phyloP scores from a whole-genome alignment of 2,329 filamentous ascomycete species.

The Fusarium drepaniforme region DNA sequence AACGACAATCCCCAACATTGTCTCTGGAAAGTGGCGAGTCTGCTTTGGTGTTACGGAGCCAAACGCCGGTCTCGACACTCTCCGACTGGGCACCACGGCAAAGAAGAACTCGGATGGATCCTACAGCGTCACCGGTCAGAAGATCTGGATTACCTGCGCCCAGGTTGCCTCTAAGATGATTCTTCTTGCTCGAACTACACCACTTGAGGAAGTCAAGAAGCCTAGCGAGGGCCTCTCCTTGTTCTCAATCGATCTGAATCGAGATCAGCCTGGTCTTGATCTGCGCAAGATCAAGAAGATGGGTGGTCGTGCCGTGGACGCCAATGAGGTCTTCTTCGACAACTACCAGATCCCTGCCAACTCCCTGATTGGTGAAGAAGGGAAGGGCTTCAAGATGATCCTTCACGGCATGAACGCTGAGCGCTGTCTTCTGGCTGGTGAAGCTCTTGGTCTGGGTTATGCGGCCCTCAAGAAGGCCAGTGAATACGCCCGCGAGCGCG shows the following conservation, averaged over 20 bases:
- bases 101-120: conserved; percentile 63
- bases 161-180: conserved; percentile 89
- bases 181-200: conserved; percentile 80
- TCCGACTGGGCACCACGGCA: conserved; percentile 76
- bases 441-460: conserved; percentile 85
- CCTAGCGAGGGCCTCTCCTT: conserved; percentile 82
- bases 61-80: conserved; percentile 82
- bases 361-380: conserved; percentile 77
- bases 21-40: conserved; percentile 76
- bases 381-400: conserved; percentile 83
- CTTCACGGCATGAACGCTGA: conserved; percentile 87
- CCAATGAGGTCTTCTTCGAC: conserved; percentile 91
- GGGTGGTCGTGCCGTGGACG: conserved; percentile 85
- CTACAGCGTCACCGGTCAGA: conserved; percentile 81
- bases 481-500: conserved; percentile 73
- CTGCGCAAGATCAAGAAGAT: conserved; percentile 85
- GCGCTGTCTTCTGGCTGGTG: conserved; percentile 80
- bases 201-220: conserved; percentile 74
- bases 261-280: conserved; percentile 68
- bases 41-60: conserved; percentile 92
- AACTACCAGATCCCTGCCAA: conserved; percentile 75
- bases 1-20: conserved; percentile 76
- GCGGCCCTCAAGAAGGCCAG: conserved; percentile 73
- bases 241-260: conserved; percentile 84
- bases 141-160: conserved; percentile 91